Conservation (phyloP, 139 green algal species). For the Gonium pectorale region DNA sequence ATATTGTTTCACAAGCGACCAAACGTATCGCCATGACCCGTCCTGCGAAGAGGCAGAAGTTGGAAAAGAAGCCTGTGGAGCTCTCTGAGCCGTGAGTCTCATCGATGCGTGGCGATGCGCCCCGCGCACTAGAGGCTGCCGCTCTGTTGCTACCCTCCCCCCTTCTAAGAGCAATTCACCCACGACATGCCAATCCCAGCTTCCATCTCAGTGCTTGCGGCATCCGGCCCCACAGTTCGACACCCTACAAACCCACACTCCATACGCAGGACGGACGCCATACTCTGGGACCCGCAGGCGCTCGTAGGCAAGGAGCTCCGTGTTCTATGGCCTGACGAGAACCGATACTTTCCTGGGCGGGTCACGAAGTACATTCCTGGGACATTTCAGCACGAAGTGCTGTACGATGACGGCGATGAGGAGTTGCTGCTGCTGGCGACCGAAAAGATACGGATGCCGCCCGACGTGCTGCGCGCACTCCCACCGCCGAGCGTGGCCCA, state of each 20-base stretch:
- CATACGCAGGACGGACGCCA: constrained; percentile 3
- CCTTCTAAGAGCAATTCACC: not conserved
- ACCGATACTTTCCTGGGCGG: constrained; percentile 1
- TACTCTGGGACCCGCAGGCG: not conserved
- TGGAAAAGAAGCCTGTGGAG: not conserved
- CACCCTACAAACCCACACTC: not conserved
- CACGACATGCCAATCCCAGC: not conserved
- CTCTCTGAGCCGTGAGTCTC: not conserved
- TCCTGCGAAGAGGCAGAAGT: constrained; percentile 26
- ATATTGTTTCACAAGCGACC: no score
- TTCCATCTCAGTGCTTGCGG: not conserved
- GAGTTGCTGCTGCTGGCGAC: not conserved
- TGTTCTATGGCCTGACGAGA: constrained; percentile 5
- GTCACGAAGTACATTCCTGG: not conserved
- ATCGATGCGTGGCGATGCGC: not conserved
- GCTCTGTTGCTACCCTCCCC: not conserved
- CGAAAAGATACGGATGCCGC: constrained; percentile 25
- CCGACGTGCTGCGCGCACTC: not conserved
- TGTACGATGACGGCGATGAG: constrained; percentile 28
- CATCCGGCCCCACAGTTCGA: not conserved
- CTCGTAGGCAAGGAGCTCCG: not conserved
- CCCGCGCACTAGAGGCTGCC: not conserved
- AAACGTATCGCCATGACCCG: not conserved
- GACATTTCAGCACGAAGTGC: constrained; percentile 9
- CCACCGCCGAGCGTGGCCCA: not conserved